phyloP scores from a whole-genome alignment of 2,329 filamentous ascomycete genomes.

The Penicillium psychrosexuale region DNA sequence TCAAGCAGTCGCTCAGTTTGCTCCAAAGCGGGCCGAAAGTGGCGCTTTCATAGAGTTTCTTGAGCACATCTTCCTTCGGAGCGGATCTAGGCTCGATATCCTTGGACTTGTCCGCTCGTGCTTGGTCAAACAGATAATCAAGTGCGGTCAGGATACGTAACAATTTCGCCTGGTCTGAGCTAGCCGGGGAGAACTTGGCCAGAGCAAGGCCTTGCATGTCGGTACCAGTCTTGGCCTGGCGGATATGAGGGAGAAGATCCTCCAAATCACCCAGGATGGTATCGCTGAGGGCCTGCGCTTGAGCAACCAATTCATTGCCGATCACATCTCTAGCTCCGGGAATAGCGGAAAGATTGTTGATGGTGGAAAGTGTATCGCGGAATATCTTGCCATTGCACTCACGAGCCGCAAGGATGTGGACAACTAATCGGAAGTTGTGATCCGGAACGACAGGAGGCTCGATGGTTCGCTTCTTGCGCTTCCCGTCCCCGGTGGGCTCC shows the following conservation, averaged over 20 bases:
- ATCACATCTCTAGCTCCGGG: slow-evolving; percentile 86
- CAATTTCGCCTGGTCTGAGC: slow-evolving; percentile 94
- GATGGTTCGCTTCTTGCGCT: slow-evolving; percentile 61
- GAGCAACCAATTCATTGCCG: slow-evolving; percentile 84
- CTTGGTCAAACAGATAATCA: slow-evolving; percentile 90
- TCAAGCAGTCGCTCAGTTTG: slow-evolving; percentile 83
- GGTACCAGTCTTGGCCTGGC: slow-evolving; percentile 80
- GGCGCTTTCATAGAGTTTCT: slow-evolving; percentile 82
- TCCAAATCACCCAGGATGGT: slow-evolving; percentile 81
- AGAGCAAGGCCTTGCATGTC: slow-evolving; percentile 94
- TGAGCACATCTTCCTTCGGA: slow-evolving; percentile 80
- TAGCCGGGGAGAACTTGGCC: slow-evolving; percentile 91
- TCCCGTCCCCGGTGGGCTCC: slow-evolving; percentile 43
- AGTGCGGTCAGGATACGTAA: slow-evolving; percentile 88
- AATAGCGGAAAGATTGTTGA: slow-evolving; percentile 94
- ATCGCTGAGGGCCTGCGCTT: slow-evolving; percentile 79
- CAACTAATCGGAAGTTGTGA: slow-evolving; percentile 86
- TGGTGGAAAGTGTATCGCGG: slow-evolving; percentile 95
- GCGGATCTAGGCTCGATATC: slow-evolving; percentile 53
- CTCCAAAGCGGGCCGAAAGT: slow-evolving; percentile 91
- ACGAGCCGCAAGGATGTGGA: slow-evolving; percentile 91
- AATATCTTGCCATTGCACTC: slow-evolving; percentile 98
- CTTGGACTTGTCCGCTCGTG: slow-evolving; percentile 56
- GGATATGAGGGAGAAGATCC: slow-evolving; percentile 80
- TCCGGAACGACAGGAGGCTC: slow-evolving; percentile 82